Base-by-base conservation (phyloP, 2,329 filamentous ascomycete genomes). In the Elsinoe batatas region DNA sequence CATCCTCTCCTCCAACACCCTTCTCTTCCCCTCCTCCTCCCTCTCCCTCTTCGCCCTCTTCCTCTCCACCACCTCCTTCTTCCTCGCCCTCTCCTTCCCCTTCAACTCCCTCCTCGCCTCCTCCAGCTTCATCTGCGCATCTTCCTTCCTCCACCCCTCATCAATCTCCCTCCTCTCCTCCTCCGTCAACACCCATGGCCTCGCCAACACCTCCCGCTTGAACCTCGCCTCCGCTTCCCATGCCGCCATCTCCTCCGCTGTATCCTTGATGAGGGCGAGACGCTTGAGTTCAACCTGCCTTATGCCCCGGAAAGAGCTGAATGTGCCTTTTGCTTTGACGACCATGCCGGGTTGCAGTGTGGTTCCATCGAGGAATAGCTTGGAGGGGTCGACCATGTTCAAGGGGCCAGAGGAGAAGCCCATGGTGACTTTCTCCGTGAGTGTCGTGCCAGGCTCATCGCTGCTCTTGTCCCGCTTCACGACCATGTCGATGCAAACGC, bases 211-310 rank as follows among this genome's bases (percentile, higher is more conserved):
- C 11, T 74, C 68, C 8, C 71, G 63, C 43, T 77, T 72, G 62
- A 77, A 81, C 26, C 71, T 65, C 3, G 74, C 72, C 15, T 74
- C 72, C 59, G 78, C 74, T 1, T 72, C 69, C 73, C 81, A 78
- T 32, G 78, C 78, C 6, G 65, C 64, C 49, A 76, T 74, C 63
- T 84, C 82, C 26, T 78, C 74, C 40, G 74, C 73, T 12, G 79
- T 83, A 40, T 76, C 74, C 2, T 64, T 64, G 1, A 84, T 64
- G 0, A 75, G 56, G 37, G 66, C 69, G 6, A 80, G 71, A 2
- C 79, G 73, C 63, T 82, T 79, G 22, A 82, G 65, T 13, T 77
- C 69, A 7, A 84, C 58, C 61, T 84, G 80, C 58, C 75, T 74
- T 11, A 65, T 63, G 3, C 68, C 66, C 4, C 79, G 74, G 61